Conservation (phyloP, 306 rosid species). For the Vigna angularis region DNA sequence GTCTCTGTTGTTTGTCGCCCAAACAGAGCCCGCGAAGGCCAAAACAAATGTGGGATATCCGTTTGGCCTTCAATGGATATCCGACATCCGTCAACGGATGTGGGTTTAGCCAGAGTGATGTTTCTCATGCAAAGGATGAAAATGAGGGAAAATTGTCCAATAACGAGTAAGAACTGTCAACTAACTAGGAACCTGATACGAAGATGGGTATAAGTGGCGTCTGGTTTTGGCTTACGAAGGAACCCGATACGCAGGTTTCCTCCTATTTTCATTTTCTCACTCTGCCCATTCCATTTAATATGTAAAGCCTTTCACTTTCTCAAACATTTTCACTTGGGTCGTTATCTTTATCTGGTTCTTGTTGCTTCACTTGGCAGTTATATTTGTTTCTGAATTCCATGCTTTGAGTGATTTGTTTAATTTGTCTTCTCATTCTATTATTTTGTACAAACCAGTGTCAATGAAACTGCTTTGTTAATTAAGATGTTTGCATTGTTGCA, state of each 20-base stretch:
- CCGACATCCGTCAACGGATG: too few species aligned
- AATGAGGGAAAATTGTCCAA: too few species aligned
- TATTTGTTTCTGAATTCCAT: not conserved
- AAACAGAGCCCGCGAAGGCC: too few species aligned
- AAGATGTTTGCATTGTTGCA: not conserved
- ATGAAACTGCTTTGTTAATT: not conserved
- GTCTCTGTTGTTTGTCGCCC: too few species aligned
- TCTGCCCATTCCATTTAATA: constrained; percentile 17
- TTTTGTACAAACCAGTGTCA: not conserved
- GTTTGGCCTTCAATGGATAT: too few species aligned
- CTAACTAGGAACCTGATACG: too few species aligned
- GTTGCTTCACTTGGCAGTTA: not conserved
- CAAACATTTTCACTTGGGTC: constrained; percentile 10
- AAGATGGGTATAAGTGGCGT: constrained; percentile 75
- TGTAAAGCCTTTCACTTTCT: constrained; percentile 24
- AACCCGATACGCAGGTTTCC: constrained; percentile 73
- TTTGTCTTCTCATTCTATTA: not conserved
- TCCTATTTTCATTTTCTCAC: constrained; percentile 20
- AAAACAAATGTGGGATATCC: too few species aligned
- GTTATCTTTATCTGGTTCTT: not conserved
- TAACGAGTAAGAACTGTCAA: too few species aligned
- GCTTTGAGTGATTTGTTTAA: not conserved
- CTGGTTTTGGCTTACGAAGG: constrained; percentile 84
- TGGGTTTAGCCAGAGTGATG: too few species aligned
- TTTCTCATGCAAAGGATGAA: too few species aligned